phyloP scores from a whole-genome alignment of 1,284 basidiomycete species.

The Athelia sp. region DNA sequence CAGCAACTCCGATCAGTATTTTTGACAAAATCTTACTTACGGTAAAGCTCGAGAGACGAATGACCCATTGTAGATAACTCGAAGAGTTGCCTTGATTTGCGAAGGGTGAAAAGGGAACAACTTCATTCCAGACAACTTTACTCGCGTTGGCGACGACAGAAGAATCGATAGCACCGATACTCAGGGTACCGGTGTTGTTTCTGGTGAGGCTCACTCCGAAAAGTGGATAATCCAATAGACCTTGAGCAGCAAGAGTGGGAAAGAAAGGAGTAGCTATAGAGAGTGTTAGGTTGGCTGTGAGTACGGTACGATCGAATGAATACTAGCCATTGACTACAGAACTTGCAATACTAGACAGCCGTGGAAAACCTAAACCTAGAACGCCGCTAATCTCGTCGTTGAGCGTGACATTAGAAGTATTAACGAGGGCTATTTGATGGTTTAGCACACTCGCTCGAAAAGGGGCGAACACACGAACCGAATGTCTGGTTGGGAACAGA shows the following conservation, averaged over 20 bases:
- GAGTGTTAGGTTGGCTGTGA: constrained; percentile 1
- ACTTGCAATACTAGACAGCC: constrained; percentile 56
- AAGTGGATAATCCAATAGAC: constrained; percentile 64
- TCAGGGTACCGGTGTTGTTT: constrained; percentile 53
- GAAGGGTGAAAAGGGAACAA: constrained; percentile 67
- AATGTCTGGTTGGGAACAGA: constrained; percentile 57
- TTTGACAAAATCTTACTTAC: constrained; percentile 30
- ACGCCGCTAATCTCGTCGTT: constrained; percentile 63
- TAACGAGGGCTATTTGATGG: constrained; percentile 45
- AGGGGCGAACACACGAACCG: constrained; percentile 38
- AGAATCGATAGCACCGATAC: constrained; percentile 63
- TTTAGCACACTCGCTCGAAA: background rate
- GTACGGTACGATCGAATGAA: constrained; percentile 1
- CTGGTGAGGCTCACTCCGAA: constrained; percentile 64
- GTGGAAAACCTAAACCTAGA: constrained; percentile 69
- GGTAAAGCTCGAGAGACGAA: constrained; percentile 56
- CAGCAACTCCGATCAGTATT: constrained; percentile 1
- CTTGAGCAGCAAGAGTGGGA: constrained; percentile 52
- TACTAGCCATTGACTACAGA: constrained; percentile 46
- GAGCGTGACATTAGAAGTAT: constrained; percentile 56
- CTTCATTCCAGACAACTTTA: constrained; percentile 65
- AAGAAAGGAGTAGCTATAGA: constrained; percentile 61
- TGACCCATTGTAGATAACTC: constrained; percentile 80
- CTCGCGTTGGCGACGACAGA: constrained; percentile 57
- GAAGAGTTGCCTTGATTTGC: constrained; percentile 49